Base-by-base conservation (phyloP, 306 rosid species). In the Inga leiocalycina region DNA sequence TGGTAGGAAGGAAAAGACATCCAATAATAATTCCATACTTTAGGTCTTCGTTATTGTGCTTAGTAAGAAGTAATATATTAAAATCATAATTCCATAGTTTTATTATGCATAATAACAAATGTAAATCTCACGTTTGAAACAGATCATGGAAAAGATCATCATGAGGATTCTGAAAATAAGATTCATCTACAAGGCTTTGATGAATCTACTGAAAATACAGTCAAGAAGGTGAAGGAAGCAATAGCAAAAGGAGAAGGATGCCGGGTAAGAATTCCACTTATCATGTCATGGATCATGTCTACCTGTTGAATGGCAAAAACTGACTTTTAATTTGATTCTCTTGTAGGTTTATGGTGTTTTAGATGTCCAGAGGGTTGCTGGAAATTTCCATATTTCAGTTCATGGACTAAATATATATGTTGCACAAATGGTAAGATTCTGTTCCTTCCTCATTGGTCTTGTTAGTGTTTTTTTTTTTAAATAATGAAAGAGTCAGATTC, bases 281-380 rank as follows among this genome's bases (percentile, higher is more conserved):
- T 75, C 46, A 37, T 39, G 72, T 27, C 39, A 62, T 74, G 76
- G 81, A 64, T 54, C 44, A 52, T 80, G 54, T 34, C 24, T 80
- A 51, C 45, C 20, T 27, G 35, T 46, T 68, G 12, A 56, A 71
- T 19, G 37, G 35, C 79, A 34, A 61, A 45, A 22, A 12, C 57
- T 56, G 48, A 59, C 17, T n/a, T 59, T 20, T 80, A 22, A 16
- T 78, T 81, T 7, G 57, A 27, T 78, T 75, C 80, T 27, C 73
- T 82, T 90, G 90, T 91, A 94, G 98, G 95, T 94, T 86, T 94
- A 87, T 86, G 98, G 98, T 15, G 93, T 90, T 88, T 89, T 94
- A 87, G 98, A 94, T 88, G 98, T 94, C 80, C 97, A 94, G 80
- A 89, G 98, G 82, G 97, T 93, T 81, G 98, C 98, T 78, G 97